phyloP scores from a whole-genome alignment of 495 filamentous ascomycete species.

The Hypoxylon crocopeplum region DNA sequence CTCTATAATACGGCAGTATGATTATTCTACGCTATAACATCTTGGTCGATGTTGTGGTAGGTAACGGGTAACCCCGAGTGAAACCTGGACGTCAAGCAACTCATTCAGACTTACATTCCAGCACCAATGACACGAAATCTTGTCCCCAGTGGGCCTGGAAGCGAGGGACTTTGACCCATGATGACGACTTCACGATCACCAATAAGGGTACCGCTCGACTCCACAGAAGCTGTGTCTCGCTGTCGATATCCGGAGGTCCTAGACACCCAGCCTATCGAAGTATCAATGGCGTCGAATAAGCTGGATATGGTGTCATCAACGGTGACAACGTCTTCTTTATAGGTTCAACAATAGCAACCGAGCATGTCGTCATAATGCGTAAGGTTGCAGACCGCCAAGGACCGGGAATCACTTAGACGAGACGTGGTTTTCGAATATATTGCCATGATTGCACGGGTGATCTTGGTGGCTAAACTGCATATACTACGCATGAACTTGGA shows the following conservation, averaged over 20 bases:
- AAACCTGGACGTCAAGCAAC: not conserved
- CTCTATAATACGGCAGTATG: not conserved
- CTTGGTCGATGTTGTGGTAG: not conserved
- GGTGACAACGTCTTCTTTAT: conserved; percentile 23
- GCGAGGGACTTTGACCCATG: conserved; percentile 43
- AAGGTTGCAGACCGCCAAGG: conserved; percentile 27
- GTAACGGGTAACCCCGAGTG: not conserved
- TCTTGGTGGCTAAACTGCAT: conserved; percentile 26
- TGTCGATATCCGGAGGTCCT: conserved; percentile 9
- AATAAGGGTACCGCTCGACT: conserved; percentile 26
- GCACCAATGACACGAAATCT: conserved; percentile 44
- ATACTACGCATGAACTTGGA: conserved; percentile 6
- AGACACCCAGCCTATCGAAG: conserved; percentile 16
- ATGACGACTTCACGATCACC: conserved; percentile 22
- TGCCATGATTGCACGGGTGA: conserved; percentile 15
- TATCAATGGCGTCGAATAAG: conserved; percentile 27
- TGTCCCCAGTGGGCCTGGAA: conserved; percentile 40
- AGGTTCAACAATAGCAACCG: conserved; percentile 5
- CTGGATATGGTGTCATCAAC: conserved; percentile 31
- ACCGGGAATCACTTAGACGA: conserved; percentile 13
- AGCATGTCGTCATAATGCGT: conserved; percentile 13
- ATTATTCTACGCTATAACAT: not conserved
- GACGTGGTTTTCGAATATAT: conserved; percentile 21
- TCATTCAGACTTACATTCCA: conserved; percentile 40
- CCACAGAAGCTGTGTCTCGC: conserved; percentile 7